Percentiles rank a stretch among this genome's conserved stretches.
phyloP scores from a whole-genome alignment of 495 filamentous ascomycete species.

The Annulohypoxylon maeteangense region DNA sequence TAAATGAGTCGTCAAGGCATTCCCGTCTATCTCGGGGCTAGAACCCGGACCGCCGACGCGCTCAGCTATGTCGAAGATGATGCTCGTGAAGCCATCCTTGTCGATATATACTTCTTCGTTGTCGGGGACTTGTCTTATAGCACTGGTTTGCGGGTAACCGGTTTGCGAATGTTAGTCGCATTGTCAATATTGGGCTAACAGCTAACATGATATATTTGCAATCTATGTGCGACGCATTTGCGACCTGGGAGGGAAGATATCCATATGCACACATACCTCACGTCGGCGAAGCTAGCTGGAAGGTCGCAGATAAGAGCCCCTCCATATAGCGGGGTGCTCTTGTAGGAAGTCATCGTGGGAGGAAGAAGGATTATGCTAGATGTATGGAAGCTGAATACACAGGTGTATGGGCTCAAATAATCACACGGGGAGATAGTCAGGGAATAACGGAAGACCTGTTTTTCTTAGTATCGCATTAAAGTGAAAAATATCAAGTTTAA shows the following conservation, averaged over 20 bases:
- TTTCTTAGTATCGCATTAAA: not conserved
- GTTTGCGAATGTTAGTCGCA: conserved; percentile 15
- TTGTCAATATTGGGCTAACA: not conserved
- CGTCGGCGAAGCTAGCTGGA: conserved; percentile 79
- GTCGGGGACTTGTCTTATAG: conserved; percentile 89
- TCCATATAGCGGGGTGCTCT: conserved; percentile 75
- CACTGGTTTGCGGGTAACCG: conserved; percentile 56
- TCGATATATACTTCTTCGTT: conserved; percentile 95
- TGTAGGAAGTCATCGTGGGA: conserved; percentile 58
- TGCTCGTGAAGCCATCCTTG: conserved; percentile 75
- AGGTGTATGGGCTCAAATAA: not conserved
- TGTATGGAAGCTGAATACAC: not conserved
- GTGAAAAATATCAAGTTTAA: conserved; percentile 14
- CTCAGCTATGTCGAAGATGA: conserved; percentile 91
- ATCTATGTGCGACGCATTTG: not conserved
- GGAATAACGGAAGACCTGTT: not conserved
- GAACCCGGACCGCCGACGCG: conserved; percentile 64
- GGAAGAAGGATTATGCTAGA: not conserved
- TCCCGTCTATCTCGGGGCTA: conserved; percentile 66
- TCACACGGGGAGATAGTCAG: not conserved
- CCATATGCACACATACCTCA: conserved; percentile 71
- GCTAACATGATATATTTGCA: not conserved
- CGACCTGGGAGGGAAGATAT: not conserved
- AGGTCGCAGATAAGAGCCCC: conserved; percentile 79
- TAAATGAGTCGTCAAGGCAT: conserved; percentile 79